phyloP scores from a whole-genome alignment of 225 moss, liverwort and hornwort genomes.

The Straminergon stramineum region DNA sequence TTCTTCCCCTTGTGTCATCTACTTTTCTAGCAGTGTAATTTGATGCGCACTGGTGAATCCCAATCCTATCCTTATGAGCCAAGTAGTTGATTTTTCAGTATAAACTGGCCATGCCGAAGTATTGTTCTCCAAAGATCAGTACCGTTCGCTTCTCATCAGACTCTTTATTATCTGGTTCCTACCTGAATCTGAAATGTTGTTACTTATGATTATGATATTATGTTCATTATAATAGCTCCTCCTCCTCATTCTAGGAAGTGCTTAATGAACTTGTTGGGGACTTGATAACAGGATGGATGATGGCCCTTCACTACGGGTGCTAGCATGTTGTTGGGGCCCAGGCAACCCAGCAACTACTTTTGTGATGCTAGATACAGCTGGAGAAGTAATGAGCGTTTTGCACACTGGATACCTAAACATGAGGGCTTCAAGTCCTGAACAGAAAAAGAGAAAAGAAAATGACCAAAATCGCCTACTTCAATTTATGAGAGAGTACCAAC shows the following conservation, averaged over 20 bases:
- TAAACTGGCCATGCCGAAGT: not conserved
- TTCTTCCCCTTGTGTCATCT: not conserved
- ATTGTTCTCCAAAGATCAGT: not conserved
- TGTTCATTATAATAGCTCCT: not conserved
- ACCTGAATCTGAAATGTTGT: not conserved
- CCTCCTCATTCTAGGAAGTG: not conserved
- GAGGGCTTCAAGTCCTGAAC: slow-evolving; percentile 57
- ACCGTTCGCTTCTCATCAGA: not conserved
- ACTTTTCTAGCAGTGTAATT: not conserved
- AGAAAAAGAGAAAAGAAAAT: slow-evolving; percentile 65
- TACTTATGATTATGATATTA: not conserved
- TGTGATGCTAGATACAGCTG: slow-evolving; percentile 92
- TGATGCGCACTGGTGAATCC: not conserved
- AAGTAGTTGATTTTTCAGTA: not conserved
- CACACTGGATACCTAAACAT: slow-evolving; percentile 87
- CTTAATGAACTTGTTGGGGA: not conserved
- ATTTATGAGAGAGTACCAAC: slow-evolving; percentile 80
- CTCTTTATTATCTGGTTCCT: not conserved
- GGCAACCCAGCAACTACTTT: slow-evolving; percentile 98
- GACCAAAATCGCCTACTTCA: slow-evolving; percentile 65
- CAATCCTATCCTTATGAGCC: not conserved
- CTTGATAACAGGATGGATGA: slow-evolving; percentile 55
- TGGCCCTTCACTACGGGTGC: slow-evolving; percentile 67
- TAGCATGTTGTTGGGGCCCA: slow-evolving; percentile 98
- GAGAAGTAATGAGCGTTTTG: slow-evolving; percentile 84